Conservation (phyloP, 1,284 basidiomycete species). For the Jaminaea rosea region DNA sequence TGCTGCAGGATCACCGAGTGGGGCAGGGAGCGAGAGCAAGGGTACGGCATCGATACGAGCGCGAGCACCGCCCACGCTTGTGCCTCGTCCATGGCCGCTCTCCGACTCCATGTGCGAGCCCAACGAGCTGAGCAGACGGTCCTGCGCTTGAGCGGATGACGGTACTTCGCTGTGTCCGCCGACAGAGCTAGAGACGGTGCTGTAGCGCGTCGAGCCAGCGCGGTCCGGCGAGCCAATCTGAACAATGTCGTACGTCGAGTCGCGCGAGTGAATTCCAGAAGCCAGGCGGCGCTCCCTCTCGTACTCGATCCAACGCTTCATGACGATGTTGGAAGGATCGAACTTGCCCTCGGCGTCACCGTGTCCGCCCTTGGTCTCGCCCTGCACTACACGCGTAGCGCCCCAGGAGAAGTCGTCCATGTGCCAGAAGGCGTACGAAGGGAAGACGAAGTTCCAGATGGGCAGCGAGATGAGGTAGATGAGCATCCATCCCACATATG, state of each 20-base stretch:
- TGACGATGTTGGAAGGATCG: slow-evolving; percentile 88
- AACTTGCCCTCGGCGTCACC: slow-evolving; percentile 65
- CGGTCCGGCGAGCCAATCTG: slow-evolving; percentile 32
- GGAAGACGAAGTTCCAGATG: slow-evolving; percentile 50
- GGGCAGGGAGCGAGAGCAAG: slow-evolving; percentile 43
- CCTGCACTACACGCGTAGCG: slow-evolving; percentile 47
- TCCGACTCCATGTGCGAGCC: slow-evolving; percentile 1
- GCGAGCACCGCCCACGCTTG: slow-evolving; percentile 15
- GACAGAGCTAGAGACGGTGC: slow-evolving; percentile 18
- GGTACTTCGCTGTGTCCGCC: neutral
- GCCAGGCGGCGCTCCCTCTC: slow-evolving; percentile 91
- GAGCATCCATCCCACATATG: slow-evolving; percentile 50
- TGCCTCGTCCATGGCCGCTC: neutral
- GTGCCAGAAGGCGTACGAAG: slow-evolving; percentile 47
- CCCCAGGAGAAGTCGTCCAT: slow-evolving; percentile 51
- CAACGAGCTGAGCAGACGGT: neutral
- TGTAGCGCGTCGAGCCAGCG: slow-evolving; percentile 33
- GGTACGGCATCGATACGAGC: slow-evolving; percentile 40
- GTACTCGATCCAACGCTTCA: slow-evolving; percentile 99
- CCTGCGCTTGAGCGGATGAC: neutral
- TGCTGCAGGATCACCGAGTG: slow-evolving; percentile 37
- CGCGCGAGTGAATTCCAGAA: slow-evolving; percentile 70
- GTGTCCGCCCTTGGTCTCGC: slow-evolving; percentile 42
- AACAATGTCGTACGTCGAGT: slow-evolving; percentile 59
- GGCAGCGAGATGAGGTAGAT: slow-evolving; percentile 50